Evolutionary conservation across 2,329 filamentous ascomycete species (phyloP), one percentile per base, ranked within the genome.

Genomic region (Colletotrichum eleusines): DNA sequence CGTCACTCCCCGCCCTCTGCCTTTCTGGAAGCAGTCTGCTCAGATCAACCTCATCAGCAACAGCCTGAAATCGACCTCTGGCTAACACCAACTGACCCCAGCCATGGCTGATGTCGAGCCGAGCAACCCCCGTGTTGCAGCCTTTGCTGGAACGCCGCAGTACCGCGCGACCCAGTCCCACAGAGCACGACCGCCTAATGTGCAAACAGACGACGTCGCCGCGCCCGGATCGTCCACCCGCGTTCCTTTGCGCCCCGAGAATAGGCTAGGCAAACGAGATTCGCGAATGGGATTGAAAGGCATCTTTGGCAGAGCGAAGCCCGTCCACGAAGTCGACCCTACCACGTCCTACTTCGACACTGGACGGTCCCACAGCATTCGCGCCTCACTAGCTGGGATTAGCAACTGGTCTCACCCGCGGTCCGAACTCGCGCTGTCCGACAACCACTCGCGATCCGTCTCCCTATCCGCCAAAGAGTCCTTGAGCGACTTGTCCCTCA

Each of bases 241-340:
- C 35, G 74, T 84, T 6, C 82, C 85, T 16, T 73, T 87, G 66
- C 84, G 84, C 46, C 73, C 78, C 9, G 69, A 71, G 5, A 81
- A 82, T 57, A 86, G 82, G 74, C 74, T 83, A 31, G 77, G 76
- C 65, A 84, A 81, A 75, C 81, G 87, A 72, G 87, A 88, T 71
- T 89, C 87, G 20, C 85, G 82, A 69, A 75, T 88, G 61, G 86
- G 84, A 4, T 76, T 89, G 59, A 81, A 85, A 63, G 84, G 79
- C 72, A 80, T 90, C 11, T 89, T 90, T 73, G 80, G 82, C 50
- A 82, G 85, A 71, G 80, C 81, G 26, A 87, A 82, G 75, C 60
- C 77, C 4, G 74, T 75, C 16, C 81, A 80, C 69, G 79, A 83
- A 7, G 66, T 73, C 5, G 80, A 83, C 35, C 76, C 76, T 6